A percentile compares a stretch with the other conserved stretches of the same genome.
phyloP scores from a whole-genome alignment of 1,284 basidiomycete species.

The Salmacisia buchloeana region DNA sequence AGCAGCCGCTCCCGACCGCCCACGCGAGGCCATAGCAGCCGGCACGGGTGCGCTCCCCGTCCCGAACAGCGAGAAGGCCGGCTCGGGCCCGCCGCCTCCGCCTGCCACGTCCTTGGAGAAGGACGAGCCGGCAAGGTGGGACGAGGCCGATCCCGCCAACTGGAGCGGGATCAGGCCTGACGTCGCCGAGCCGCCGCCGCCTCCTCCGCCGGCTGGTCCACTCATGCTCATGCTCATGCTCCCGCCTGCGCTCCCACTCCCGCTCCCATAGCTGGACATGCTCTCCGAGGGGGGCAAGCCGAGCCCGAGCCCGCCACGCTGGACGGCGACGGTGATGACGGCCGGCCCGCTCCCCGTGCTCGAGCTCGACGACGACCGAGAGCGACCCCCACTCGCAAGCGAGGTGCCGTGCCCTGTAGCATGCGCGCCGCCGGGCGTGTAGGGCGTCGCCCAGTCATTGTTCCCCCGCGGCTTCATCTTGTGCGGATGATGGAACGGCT shows the following conservation, averaged over 20 bases:
- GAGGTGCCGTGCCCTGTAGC: neutral
- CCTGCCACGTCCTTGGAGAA: neutral
- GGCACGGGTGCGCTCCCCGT: no score
- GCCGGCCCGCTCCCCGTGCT: neutral
- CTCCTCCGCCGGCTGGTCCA: neutral
- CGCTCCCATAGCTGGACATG: no score
- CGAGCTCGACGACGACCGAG: neutral
- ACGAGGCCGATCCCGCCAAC: conserved; percentile 1
- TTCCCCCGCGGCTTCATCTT: conserved; percentile 5
- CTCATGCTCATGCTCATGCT: neutral
- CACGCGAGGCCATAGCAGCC: no score
- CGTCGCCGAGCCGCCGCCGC: no score
- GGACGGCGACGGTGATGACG: neutral
- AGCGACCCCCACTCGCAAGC: neutral
- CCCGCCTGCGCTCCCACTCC: neutral
- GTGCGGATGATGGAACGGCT: neutral
- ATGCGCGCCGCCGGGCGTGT: neutral
- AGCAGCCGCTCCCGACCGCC: no score
- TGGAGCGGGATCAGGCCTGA: neutral
- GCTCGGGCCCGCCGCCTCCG: neutral
- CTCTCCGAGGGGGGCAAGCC: neutral
- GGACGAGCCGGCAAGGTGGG: neutral
- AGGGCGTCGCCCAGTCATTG: conserved; percentile 6
- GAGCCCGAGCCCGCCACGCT: neutral
- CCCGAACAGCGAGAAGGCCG: no score